Conservation (phyloP, 129 eudicot genomes). For the Chrysanthemum seticuspe region DNA sequence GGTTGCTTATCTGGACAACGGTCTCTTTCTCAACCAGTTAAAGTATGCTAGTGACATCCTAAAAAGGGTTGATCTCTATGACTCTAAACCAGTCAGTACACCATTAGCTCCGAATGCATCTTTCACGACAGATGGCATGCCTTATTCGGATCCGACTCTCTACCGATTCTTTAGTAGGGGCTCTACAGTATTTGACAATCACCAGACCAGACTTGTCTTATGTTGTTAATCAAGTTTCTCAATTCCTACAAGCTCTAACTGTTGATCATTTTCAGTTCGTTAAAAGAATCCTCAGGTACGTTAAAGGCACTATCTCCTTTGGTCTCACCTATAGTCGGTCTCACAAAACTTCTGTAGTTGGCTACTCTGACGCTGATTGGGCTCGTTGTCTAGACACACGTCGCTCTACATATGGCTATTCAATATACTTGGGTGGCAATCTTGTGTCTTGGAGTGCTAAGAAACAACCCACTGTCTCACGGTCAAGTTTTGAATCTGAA, state of each 20-base stretch:
- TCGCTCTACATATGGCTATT: too few species aligned
- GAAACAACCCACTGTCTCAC: too few species aligned
- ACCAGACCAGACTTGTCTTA: not conserved
- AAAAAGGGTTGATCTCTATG: not conserved
- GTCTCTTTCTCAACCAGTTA: not conserved
- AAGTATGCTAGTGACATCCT: not conserved
- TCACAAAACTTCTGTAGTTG: too few species aligned
- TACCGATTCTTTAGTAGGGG: not conserved
- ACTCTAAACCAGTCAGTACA: not conserved
- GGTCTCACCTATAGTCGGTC: too few species aligned
- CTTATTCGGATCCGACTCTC: not conserved
- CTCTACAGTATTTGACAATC: not conserved
- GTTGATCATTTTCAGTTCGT: not conserved
- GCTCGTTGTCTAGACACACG: too few species aligned
- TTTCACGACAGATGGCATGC: not conserved
- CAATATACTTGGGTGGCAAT: too few species aligned
- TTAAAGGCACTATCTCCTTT: too few species aligned
- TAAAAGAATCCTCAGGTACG: not conserved
- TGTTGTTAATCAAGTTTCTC: not conserved
- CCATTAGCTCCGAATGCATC: not conserved
- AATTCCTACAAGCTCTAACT: not conserved
- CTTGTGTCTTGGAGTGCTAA: too few species aligned
- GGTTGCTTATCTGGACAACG: not conserved
- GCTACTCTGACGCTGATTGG: too few species aligned
- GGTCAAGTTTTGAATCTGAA: too few species aligned